Evolutionary conservation across 768 basidiomycete species (phyloP).

Genomic region (Erythrobasidium yunnanense): DNA sequence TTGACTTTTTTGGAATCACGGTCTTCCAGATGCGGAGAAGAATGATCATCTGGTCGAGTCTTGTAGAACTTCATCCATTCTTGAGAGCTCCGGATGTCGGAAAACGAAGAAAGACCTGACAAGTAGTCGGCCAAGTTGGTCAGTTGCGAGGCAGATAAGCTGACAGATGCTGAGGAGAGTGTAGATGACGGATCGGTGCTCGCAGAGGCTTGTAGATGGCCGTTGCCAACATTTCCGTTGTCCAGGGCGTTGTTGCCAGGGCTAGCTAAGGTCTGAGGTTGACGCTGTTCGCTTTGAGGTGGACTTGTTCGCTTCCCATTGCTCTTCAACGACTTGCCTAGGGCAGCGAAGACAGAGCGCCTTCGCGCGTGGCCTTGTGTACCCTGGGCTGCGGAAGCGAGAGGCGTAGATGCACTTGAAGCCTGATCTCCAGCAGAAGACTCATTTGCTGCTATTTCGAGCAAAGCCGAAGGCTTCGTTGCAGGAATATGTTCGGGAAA

Average conservation of each 20-base stretch:
- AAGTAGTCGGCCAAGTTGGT: slow-evolving; percentile 64
- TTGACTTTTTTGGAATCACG: neutral
- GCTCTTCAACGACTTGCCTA: neutral
- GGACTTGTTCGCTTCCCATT: no score
- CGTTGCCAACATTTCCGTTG: no score
- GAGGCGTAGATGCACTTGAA: neutral
- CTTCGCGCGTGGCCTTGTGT: neutral
- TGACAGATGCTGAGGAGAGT: neutral
- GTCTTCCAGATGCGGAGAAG: neutral
- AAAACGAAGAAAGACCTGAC: slow-evolving; percentile 62
- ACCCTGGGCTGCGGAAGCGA: neutral
- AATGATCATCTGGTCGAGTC: slow-evolving; percentile 70
- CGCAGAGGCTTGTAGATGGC: no score
- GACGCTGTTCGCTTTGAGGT: no score
- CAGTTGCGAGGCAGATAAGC: slow-evolving; percentile 1
- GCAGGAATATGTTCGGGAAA: neutral
- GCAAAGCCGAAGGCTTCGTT: neutral
- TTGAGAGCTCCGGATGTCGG: slow-evolving; percentile 53
- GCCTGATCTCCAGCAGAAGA: no score
- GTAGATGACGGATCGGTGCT: no score
- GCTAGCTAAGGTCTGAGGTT: no score
- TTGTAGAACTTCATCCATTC: slow-evolving; percentile 77
- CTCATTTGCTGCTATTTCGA: no score
- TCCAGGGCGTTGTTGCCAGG: no score
- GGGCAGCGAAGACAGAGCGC: slow-evolving; percentile 6